A percentile compares a stretch with the other conserved stretches of the same genome.
phyloP scores from a whole-genome alignment of 306 rosid genomes.

The Corylus americana region DNA sequence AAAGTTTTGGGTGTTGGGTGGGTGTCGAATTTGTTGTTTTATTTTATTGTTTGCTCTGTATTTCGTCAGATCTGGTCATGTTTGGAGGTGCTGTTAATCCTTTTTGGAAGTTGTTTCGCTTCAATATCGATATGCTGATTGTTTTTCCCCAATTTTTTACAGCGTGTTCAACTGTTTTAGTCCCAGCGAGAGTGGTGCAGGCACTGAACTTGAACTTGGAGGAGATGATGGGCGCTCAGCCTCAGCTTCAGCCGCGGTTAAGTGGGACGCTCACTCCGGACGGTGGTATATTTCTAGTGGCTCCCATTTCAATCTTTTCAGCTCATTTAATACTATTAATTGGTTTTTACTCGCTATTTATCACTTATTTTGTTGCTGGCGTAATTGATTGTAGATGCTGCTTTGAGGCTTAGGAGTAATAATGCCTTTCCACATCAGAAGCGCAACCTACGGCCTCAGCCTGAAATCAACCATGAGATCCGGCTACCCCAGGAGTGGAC shows the following conservation, averaged over 20 bases:
- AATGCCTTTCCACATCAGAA: conserved; percentile 35
- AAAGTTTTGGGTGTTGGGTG: neutral
- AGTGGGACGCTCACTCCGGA: conserved; percentile 30
- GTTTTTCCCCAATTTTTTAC: neutral
- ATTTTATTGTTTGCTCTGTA: neutral
- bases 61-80: neutral
- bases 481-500: conserved; percentile 82
- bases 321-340: neutral
- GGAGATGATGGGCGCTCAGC: conserved; percentile 33
- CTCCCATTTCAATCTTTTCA: neutral
- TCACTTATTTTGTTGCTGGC: neutral
- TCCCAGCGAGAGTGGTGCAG: conserved; percentile 68
- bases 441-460: conserved; percentile 33
- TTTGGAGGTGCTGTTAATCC: neutral
- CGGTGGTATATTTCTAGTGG: conserved; percentile 33
- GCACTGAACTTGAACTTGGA: conserved; percentile 60
- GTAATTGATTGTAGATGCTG: conserved; percentile 25
- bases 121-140: neutral
- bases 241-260: conserved; percentile 35
- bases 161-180: conserved; percentile 57
- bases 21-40: neutral
- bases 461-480: conserved; percentile 48
- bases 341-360: no score
- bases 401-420: conserved; percentile 16
- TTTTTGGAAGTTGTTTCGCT: no score